These are phyloP conservation scores for Cutaneotrichosporon dermatis DNA, from an alignment of 1,284 basidiomycete genomes.

Conservation along the genomic window DNA sequence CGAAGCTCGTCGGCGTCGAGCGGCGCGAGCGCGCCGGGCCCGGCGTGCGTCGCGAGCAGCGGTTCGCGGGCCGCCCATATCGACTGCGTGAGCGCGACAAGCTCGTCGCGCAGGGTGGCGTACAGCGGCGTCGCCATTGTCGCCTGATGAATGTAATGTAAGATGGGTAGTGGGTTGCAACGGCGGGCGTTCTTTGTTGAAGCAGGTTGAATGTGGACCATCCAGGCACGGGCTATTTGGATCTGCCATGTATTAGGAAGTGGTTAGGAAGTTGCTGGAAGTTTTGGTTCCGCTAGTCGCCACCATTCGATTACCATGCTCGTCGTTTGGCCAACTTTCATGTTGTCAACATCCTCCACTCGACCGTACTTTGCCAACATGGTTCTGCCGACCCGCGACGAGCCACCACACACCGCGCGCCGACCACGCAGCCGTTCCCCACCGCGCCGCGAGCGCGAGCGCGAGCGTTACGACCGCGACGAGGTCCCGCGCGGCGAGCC, in stretches of 20 bases:
- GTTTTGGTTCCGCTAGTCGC: background rate
- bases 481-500: background rate
- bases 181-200: no score
- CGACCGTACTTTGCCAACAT: no score
- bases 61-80: slow-evolving; percentile 4
- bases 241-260: background rate
- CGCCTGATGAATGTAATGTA: background rate
- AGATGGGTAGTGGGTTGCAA: no score
- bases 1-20: slow-evolving; percentile 2
- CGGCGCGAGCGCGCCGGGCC: background rate
- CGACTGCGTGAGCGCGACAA: background rate
- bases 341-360: no score
- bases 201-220: no score
- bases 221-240: background rate
- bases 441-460: no score
- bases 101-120: slow-evolving; percentile 1
- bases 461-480: no score
- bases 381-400: no score
- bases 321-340: no score
- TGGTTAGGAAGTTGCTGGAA: background rate
- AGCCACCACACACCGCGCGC: no score
- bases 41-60: background rate
- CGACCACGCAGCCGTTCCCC: no score
- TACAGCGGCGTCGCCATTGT: slow-evolving; percentile 7
- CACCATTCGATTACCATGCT: no score